A percentile compares a stretch with the other conserved stretches of the same genome.
Conservation (phyloP, 2,329 filamentous ascomycete genomes). For the Xenoacremonium recifei region DNA sequence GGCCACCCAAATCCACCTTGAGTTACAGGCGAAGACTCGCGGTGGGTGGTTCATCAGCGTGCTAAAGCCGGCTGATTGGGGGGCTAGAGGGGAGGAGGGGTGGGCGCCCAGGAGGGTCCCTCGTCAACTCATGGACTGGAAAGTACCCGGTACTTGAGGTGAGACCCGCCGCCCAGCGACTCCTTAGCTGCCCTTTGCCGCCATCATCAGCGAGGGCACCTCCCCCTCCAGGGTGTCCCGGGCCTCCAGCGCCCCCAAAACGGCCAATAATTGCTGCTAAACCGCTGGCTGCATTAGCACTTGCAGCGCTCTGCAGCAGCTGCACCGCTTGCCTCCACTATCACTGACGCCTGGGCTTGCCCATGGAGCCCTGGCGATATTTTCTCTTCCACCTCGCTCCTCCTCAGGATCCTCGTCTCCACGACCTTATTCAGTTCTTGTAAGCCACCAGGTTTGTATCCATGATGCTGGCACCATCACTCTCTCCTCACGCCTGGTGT, state of each 20-base stretch:
- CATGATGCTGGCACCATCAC: no score
- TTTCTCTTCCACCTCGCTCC: no score
- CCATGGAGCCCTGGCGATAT: no score
- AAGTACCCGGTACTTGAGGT: constrained; percentile 24
- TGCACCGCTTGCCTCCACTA: neutral
- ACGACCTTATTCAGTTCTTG: no score
- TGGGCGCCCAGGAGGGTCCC: no score
- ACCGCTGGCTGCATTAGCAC: constrained; percentile 16
- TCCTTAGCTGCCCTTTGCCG: constrained; percentile 15
- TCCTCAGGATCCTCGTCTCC: no score
- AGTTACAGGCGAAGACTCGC: neutral
- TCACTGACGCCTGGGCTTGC: neutral
- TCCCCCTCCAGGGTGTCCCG: no score
- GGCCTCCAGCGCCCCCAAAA: constrained; percentile 9
- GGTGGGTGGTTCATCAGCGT: neutral
- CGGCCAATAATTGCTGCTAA: constrained; percentile 21
- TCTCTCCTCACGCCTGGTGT: no score
- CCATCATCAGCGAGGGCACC: constrained; percentile 18
- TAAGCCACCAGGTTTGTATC: no score
- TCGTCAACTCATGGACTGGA: no score
- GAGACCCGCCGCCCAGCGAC: neutral
- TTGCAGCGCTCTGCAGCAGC: constrained; percentile 8
- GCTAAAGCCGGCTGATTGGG: constrained; percentile 3
- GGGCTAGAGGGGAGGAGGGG: no score
- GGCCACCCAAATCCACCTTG: neutral